Conservation (phyloP, 2,329 filamentous ascomycete species). For the Paraphoma chrysanthemicola region DNA sequence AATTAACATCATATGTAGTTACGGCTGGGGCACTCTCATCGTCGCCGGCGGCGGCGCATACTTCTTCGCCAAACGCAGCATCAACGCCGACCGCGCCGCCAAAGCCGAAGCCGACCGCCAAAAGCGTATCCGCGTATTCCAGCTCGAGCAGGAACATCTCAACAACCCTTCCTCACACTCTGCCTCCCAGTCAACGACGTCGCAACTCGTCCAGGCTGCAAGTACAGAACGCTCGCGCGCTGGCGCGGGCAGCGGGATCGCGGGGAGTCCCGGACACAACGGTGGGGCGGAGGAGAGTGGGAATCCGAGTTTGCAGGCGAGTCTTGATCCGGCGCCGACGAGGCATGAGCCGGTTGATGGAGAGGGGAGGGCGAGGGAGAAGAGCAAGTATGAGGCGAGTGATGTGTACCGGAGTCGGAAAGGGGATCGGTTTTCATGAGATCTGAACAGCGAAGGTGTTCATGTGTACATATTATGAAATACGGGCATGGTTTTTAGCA, state of each 20-base stretch:
- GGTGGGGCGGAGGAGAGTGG: slow-evolving; percentile 16
- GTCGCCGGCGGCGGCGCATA: slow-evolving; percentile 87
- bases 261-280: slow-evolving; percentile 13
- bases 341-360: slow-evolving; percentile 79
- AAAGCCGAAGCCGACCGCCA: slow-evolving; percentile 62
- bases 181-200: slow-evolving; percentile 13
- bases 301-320: slow-evolving; percentile 76
- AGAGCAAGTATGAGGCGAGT: slow-evolving; percentile 87
- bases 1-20: slow-evolving; percentile 59
- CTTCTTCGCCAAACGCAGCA: slow-evolving; percentile 92
- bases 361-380: slow-evolving; percentile 71
- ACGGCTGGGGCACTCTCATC: slow-evolving; percentile 91
- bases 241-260: slow-evolving; percentile 12
- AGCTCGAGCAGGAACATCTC: slow-evolving; percentile 35
- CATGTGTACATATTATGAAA: slow-evolving; percentile 7
- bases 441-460: background rate
- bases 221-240: slow-evolving; percentile 6
- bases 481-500: background rate
- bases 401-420: slow-evolving; percentile 78
- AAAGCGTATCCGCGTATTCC: slow-evolving; percentile 38
- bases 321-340: slow-evolving; percentile 83
- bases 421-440: slow-evolving; percentile 77
- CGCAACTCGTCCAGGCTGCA: slow-evolving; percentile 12
- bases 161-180: background rate
- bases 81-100: slow-evolving; percentile 87